A percentile compares a stretch with the other conserved stretches of the same genome.
phyloP scores from a whole-genome alignment of 2,329 filamentous ascomycete species.

The Pseudogymnoascus sp. region DNA sequence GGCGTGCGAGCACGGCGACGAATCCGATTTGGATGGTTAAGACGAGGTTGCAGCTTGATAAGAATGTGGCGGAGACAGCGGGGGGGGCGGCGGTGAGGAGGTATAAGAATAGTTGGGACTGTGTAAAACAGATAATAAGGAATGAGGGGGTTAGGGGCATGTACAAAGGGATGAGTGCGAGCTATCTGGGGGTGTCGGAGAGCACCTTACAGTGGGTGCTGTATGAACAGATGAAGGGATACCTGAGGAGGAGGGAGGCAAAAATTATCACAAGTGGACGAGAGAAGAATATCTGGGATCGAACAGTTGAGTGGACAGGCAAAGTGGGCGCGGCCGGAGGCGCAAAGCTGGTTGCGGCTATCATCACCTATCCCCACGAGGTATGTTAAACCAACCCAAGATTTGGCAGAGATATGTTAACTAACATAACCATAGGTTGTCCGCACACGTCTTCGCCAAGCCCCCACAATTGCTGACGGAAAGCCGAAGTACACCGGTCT shows the following conservation, averaged over 20 bases:
- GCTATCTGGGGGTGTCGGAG: slow-evolving; percentile 85
- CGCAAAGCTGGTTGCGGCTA: slow-evolving; percentile 78
- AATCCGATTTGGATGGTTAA: slow-evolving; percentile 98
- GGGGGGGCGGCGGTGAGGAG: slow-evolving; percentile 51
- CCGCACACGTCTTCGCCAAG: slow-evolving; percentile 77
- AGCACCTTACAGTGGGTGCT: slow-evolving; percentile 89
- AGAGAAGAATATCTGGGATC: slow-evolving; percentile 64
- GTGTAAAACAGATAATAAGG: slow-evolving; percentile 71
- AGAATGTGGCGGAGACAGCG: slow-evolving; percentile 61
- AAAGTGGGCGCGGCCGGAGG: slow-evolving; percentile 72
- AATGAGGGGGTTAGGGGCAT: slow-evolving; percentile 75
- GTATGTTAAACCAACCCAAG: slow-evolving; percentile 39
- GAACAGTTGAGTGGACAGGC: slow-evolving; percentile 69
- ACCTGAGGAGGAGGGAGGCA: slow-evolving; percentile 59
- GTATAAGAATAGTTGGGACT: slow-evolving; percentile 86
- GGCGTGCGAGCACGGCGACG: slow-evolving; percentile 78
- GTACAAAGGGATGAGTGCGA: slow-evolving; percentile 86
- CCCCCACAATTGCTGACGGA: slow-evolving; percentile 61
- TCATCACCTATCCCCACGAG: slow-evolving; percentile 89
- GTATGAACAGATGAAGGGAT: slow-evolving; percentile 85
- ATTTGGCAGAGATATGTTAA: not conserved
- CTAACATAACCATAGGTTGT: slow-evolving; percentile 51
- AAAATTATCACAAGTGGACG: slow-evolving; percentile 51
- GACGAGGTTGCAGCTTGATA: slow-evolving; percentile 86
- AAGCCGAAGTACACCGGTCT: slow-evolving; percentile 82